A percentile compares a stretch with the other conserved stretches of the same genome.
Evolutionary conservation across 1,139 yeast species (phyloP).

Genomic region (Lodderomyces parapsilosis): DNA sequence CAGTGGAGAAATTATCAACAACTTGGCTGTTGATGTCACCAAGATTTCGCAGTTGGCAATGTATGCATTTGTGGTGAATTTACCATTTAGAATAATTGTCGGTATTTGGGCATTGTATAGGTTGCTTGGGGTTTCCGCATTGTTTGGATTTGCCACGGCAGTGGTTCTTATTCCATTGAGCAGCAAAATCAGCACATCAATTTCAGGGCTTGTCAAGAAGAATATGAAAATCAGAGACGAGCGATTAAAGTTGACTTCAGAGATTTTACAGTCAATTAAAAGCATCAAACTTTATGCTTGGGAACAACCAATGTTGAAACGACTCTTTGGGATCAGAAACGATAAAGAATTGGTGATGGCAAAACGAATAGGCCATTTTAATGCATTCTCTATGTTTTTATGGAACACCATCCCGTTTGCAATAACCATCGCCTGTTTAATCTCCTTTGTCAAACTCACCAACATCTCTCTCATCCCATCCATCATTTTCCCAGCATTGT

Average conservation of each 20-base stretch:
- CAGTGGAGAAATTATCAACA: conserved; percentile 39
- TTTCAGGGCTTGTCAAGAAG: conserved; percentile 21
- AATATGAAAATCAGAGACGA: conserved; percentile 31
- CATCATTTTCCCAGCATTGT: conserved; percentile 37
- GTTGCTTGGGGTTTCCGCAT: conserved; percentile 31
- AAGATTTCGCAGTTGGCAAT: conserved; percentile 23
- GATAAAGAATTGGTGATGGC: conserved; percentile 29
- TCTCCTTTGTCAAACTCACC: conserved; percentile 23
- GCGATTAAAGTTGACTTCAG: conserved; percentile 36
- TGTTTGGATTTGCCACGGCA: conserved; percentile 34
- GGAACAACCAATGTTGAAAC: conserved; percentile 37
- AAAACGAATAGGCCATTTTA: conserved; percentile 28
- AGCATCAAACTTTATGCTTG: conserved; percentile 40
- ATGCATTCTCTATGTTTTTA: conserved; percentile 28
- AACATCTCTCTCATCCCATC: conserved; percentile 30
- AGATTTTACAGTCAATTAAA: conserved; percentile 37
- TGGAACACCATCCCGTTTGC: conserved; percentile 38
- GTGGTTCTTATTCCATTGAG: conserved; percentile 32
- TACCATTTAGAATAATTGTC: conserved; percentile 29
- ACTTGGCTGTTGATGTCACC: conserved; percentile 36
- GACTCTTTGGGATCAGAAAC: conserved; percentile 33
- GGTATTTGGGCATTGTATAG: conserved; percentile 27
- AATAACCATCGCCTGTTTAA: conserved; percentile 29
- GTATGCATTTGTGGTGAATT: conserved; percentile 23
- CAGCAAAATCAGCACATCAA: conserved; percentile 26